Base-by-base conservation (phyloP, 1,139 yeast genomes). In the Candida frijolesensis region DNA sequence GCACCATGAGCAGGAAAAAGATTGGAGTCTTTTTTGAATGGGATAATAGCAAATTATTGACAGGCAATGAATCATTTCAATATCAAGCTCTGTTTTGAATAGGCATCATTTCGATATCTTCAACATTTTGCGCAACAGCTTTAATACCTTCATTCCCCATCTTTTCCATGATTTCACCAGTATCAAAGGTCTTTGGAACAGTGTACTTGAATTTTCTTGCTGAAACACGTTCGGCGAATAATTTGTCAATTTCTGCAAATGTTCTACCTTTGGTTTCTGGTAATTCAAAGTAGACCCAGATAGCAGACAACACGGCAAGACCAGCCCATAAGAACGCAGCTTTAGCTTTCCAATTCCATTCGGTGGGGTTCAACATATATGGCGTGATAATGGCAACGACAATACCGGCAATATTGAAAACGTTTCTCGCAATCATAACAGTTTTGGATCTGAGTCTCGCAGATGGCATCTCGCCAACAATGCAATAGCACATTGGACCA, bases 201-300 rank as follows among this genome's bases (percentile, higher is more conserved):
- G 45, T 44, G n/a, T 37, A 16, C 52, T 63, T 67, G 65, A 71
- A 71, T 50, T 66, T 62, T 64, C 85, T 75, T 1, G 85, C 81
- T 15, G 71, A 62, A 32, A 78, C 71, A 8, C 63, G 59, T 44
- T 68, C 62, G 30, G 67, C 70, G 63, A 83, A 83, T 65, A 83
- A 70, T 35, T 67, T 60, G 65, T 83, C 88, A 59, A 83, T 65
- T 61, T 84, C 88, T 48, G 83, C 87, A 60, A 70, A 82, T 3
- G 86, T 81, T 62, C 84, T 76, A 48, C 73, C 77, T 60, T 70
- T 73, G 15, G 86, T 78, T 60, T 84, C 89, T 4, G 89, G 89
- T 47, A 83, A 68, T 47, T 81, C 76, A 63, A 82, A 82, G 63
- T 63, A 80, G 38, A 70, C 60, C 85, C 85, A 78, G 45, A 71